Conservation (phyloP, 2,329 filamentous ascomycete species). For the Pseudocercospora vitis region DNA sequence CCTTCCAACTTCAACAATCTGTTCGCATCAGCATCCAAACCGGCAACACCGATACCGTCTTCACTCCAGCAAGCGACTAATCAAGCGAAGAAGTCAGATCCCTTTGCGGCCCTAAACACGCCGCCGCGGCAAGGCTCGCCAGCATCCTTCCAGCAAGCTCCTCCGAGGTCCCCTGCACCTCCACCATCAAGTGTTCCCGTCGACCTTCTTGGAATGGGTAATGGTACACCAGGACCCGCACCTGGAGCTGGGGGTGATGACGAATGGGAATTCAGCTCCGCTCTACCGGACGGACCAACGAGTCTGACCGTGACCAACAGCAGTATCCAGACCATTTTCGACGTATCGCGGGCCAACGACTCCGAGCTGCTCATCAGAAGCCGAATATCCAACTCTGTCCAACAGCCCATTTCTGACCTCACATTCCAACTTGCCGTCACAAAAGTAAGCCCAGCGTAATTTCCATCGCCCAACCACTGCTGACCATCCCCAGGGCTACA, state of each 20-base stretch:
- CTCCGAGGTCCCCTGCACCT: slow-evolving; percentile 38
- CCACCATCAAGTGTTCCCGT: slow-evolving; percentile 29
- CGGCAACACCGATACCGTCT: slow-evolving; percentile 49
- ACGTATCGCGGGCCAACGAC: slow-evolving; percentile 61
- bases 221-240: slow-evolving; percentile 47
- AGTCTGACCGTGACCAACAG: slow-evolving; percentile 68
- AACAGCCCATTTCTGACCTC: slow-evolving; percentile 70
- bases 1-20: slow-evolving; percentile 56
- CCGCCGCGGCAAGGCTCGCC: slow-evolving; percentile 53
- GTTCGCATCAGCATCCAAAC: slow-evolving; percentile 45
- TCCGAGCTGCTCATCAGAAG: slow-evolving; percentile 68
- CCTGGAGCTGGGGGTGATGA: slow-evolving; percentile 59
- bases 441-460: slow-evolving; percentile 65
- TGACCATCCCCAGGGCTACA: slow-evolving; percentile 62
- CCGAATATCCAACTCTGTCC: slow-evolving; percentile 78
- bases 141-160: slow-evolving; percentile 46
- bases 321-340: slow-evolving; percentile 65
- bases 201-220: slow-evolving; percentile 36
- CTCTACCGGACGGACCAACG: slow-evolving; percentile 68
- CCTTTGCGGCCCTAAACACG: slow-evolving; percentile 61
- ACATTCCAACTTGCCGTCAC: slow-evolving; percentile 93
- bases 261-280: slow-evolving; percentile 91
- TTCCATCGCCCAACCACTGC: background rate
- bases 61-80: slow-evolving; percentile 27
- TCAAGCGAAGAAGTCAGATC: slow-evolving; percentile 50